Base-by-base conservation (phyloP, 2,329 filamentous ascomycete genomes). In the Sporothrix dimorphospora region DNA sequence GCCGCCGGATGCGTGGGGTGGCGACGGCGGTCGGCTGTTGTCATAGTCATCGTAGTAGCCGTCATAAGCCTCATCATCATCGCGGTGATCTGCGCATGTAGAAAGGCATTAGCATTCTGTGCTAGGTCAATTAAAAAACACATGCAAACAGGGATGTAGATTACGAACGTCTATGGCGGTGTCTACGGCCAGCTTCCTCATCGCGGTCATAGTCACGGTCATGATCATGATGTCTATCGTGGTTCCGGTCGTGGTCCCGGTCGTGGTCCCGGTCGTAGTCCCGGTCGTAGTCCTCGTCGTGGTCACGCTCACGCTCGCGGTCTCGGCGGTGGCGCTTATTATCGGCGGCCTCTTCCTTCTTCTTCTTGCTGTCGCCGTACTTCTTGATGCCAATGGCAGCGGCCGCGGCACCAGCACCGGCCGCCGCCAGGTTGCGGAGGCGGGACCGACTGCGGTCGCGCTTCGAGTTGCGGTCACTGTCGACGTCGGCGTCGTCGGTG, bases 351-450 rank as follows among this genome's bases (percentile, higher is more conserved):
- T 77, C 78, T 67, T 74, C 85, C 74, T 81, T 83, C 76, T 79
- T 81, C 71, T 86, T 83, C 78, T 82, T 80, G 70, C 78, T 80
- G 76, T 88, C 85, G 73, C 85, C 83, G 73, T 86, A 88, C 76
- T 89, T 87, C 77, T 90, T 90, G 72, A 91, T 83, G 0, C 89
- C 88, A 72, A 91, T 85, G 5, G 88, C 89, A 0, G 89, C 88
- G 5, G 89, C 89, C 8, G 87, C 88, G 3, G 85, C 85, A 5
- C 83, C 85, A n/a, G 85, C 81, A 5, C 85, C 85, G 0, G 85
- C 88, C 3, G 84, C 84, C 19, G 88, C 87, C 75, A 89, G 81
- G 69, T 89, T 82, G 57, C 87, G 82, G 24, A 90, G 78, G 70
- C 83, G 82, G 75, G 87, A 90, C 75, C 81, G 83, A 76, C 87